Conservation (phyloP, 768 basidiomycete species). For the Pleurotus platypus region DNA sequence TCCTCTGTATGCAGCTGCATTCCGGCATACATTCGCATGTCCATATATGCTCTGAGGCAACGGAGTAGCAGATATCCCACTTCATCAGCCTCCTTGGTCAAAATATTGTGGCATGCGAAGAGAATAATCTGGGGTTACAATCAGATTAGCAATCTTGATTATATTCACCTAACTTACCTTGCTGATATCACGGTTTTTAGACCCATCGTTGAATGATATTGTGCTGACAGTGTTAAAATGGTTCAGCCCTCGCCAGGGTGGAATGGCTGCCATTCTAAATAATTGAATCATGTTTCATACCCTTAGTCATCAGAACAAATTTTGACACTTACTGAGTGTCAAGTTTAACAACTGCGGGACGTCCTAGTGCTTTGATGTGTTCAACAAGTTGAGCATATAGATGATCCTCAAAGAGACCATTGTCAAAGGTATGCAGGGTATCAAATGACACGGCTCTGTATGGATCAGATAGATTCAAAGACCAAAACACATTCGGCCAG, state of each 20-base stretch:
- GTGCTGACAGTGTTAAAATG: slow-evolving; percentile 24
- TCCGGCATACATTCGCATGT: slow-evolving; percentile 23
- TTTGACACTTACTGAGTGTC: slow-evolving; percentile 22
- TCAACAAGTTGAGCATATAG: slow-evolving; percentile 21
- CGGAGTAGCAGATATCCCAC: slow-evolving; percentile 22
- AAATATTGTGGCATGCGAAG: slow-evolving; percentile 20
- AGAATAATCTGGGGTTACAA: slow-evolving; percentile 19
- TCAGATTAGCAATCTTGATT: neutral
- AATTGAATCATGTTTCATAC: neutral
- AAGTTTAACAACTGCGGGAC: slow-evolving; percentile 11
- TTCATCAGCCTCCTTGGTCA: slow-evolving; percentile 6
- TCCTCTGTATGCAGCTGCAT: slow-evolving; percentile 26
- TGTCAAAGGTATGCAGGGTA: no score
- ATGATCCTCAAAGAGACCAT: slow-evolving; percentile 28
- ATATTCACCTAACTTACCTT: slow-evolving; percentile 19
- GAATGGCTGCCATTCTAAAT: slow-evolving; percentile 21
- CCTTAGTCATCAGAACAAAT: neutral
- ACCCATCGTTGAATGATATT: slow-evolving; percentile 28
- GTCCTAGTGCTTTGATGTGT: slow-evolving; percentile 14
- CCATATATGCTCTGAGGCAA: slow-evolving; percentile 24
- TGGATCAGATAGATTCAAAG: slow-evolving; percentile 27
- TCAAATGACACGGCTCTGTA: slow-evolving; percentile 34
- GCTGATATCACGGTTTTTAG: slow-evolving; percentile 30
- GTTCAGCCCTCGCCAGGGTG: slow-evolving; percentile 30
- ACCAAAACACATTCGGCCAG: slow-evolving; percentile 39